Evolutionary conservation across 176 grass and related monocot genomes (phyloP), one percentile per base, ranked within the genome.

Genomic region (Canna indica): DNA sequence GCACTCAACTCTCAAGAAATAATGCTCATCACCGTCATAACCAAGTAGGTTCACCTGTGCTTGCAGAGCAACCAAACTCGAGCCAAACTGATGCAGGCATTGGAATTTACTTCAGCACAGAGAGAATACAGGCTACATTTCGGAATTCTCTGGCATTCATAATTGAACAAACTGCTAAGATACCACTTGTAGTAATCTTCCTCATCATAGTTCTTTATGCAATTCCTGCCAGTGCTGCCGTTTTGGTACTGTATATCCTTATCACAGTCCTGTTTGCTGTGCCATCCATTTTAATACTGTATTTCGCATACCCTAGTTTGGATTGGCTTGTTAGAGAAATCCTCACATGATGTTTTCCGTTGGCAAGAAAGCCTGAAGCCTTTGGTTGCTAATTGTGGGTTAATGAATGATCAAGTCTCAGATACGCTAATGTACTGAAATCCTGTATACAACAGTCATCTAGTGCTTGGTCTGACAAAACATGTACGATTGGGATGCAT

Each of bases 261-360:
- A 42, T 68, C 35, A 68, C 65, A 25, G 5, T 68, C 22, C 65
- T 68, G 38, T 68, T 68, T 45, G 65, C 65, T 0, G 7, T 68
- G 38, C 65, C 65, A 68, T 68, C 65, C 18, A 18, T 68, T 68
- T 45, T 68, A 14, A 24, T 68, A 28, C 65, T 68, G 38, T 68
- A 68, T 13, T 68, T 68, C 28, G 65, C 65, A 13, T 68, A 68
- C 36, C 65, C 65, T 28, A 68, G 65, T 35, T 68, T 68, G 65
- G 65, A 68, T 68, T 68, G 65, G 65, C 65, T 68, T 68, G 38
- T 68, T 36, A 68, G 65, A n/a, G 65, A 68, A 27, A 68, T 68
- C 36, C 36, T 68, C 24, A 41, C 65, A 24, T 68, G 38, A 42
- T 7, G 36, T 41, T 67, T 26, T 67, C 47, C 18, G 18, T 50